Base-by-base conservation (phyloP, 345 rosid genomes). In the Turnera subulata region DNA sequence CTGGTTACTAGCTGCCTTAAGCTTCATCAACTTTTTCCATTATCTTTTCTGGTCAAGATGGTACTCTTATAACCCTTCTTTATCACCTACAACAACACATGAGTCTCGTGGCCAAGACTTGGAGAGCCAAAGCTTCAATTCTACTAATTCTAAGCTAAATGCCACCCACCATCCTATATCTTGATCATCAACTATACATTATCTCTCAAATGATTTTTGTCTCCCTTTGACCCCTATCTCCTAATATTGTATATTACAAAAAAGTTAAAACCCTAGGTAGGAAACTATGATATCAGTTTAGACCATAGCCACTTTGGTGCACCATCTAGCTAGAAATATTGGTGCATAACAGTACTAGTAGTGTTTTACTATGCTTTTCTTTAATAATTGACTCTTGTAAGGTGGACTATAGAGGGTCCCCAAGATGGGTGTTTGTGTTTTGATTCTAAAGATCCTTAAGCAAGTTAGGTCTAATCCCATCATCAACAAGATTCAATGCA, bases 1-100 rank as follows among this genome's bases (percentile, higher is more conserved):
- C 60, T 88, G 89, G 85, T 64, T 82, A 54, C 69, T 88, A 59
- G 88, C 96, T 40, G 62, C 57, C 29, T 61, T 84, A 33, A 78
- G 96, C 53, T 50, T 81, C 42, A 33, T 81, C 70, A 88, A 75
- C 70, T 83, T 84, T 40, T 69, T 71, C 42, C 70, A 71, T 39
- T 84, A 76, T 70, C 58, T 80, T 32, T 59, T 84, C 45, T 82
- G 84, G 71, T 71, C 87, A 18, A 73, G 73, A 46, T 77, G 84
- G 91, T 72, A 80, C 55, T 75, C 80, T 24, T 72, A 64, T 56
- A 77, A 80, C 53, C 77, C 79, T 62, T 74, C 83, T 47, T 11
- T 71, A 14, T 69, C 73, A 18, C 67, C 56, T 9, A 16, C 51
- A 45, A 23, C 53, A 6, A 11, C 55, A 37, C 56, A 53, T 13